Percentiles rank a stretch among this genome's conserved stretches.
Conservation (phyloP, 176 grass and related monocot genomes). For the Oryza longistaminata region DNA sequence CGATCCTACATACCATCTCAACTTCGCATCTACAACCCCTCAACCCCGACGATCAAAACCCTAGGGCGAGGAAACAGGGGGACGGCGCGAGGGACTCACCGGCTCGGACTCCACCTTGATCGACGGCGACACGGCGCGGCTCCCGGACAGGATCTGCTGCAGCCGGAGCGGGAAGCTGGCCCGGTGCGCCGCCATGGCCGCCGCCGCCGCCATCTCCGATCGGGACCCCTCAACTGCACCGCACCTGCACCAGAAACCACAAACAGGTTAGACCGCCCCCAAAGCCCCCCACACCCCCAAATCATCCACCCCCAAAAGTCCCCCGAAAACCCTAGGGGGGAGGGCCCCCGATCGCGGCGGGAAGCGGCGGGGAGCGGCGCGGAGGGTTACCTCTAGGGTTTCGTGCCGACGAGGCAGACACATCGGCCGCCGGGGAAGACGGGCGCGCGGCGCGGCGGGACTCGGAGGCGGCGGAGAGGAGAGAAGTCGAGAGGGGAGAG, state of each 20-base stretch:
- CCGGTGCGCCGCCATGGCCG: conserved; percentile 78
- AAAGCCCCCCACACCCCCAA: background rate
- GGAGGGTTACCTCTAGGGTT: conserved; percentile 53
- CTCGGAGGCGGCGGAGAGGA: conserved; percentile 30
- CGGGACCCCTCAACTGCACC: conserved; percentile 44
- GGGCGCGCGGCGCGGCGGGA: background rate
- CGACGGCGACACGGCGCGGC: conserved; percentile 63
- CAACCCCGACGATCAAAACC: conserved; percentile 33
- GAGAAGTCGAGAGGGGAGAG: background rate
- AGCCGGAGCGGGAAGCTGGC: conserved; percentile 86
- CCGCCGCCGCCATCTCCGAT: conserved; percentile 43
- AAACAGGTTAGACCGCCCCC: background rate
- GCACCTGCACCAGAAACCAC: conserved; percentile 38
- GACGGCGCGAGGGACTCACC: conserved; percentile 44
- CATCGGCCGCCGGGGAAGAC: conserved; percentile 39
- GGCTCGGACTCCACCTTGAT: conserved; percentile 88
- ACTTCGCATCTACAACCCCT: background rate
- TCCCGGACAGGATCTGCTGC: conserved; percentile 89
- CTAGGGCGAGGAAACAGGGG: conserved; percentile 18
- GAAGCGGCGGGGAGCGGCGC: background rate
- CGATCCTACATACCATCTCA: background rate
- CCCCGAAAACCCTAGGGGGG: conserved; percentile 46
- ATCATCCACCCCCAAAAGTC: conserved; percentile 7
- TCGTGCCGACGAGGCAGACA: conserved; percentile 40
- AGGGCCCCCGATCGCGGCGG: conserved; percentile 39